These are phyloP conservation scores for Ceratobasidium theobromae DNA, from an alignment of 1,284 basidiomycete species.

Conservation along the genomic window DNA sequence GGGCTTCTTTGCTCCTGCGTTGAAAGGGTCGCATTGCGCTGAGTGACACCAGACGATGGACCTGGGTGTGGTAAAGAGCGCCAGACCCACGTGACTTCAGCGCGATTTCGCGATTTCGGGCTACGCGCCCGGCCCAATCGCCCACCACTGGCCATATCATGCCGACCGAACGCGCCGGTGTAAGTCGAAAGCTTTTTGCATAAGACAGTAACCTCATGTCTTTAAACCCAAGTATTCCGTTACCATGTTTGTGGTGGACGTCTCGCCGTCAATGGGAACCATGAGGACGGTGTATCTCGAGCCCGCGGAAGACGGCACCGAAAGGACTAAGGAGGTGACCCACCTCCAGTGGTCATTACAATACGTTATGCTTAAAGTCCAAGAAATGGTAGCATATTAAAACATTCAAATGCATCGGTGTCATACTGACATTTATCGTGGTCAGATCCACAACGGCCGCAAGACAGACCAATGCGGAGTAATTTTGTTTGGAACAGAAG, in stretches of 20 bases:
- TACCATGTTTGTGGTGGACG: conserved; percentile 84
- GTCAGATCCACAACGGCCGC: conserved; percentile 79
- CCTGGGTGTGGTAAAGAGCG: background rate
- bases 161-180: conserved; percentile 75
- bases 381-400: conserved; percentile 71
- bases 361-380: conserved; percentile 83
- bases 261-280: conserved; percentile 82
- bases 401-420: background rate
- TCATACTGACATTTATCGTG: background rate
- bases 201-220: background rate
- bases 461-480: conserved; percentile 93
- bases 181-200: conserved; percentile 48
- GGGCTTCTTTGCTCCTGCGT: conserved; percentile 56
- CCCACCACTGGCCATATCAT: conserved; percentile 47
- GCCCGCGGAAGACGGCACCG: conserved; percentile 54
- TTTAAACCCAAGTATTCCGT: conserved; percentile 62
- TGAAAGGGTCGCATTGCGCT: conserved; percentile 18
- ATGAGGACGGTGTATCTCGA: conserved; percentile 59
- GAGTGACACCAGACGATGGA: background rate
- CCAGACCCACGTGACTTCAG: conserved; percentile 8
- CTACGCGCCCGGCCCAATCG: background rate
- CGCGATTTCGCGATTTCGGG: background rate
- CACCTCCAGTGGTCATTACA: conserved; percentile 82
- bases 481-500: conserved; percentile 78
- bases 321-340: conserved; percentile 59